These are phyloP conservation scores for Corniculantispora saksenae DNA, from an alignment of 2,329 filamentous ascomycete species.

Conservation along the genomic window DNA sequence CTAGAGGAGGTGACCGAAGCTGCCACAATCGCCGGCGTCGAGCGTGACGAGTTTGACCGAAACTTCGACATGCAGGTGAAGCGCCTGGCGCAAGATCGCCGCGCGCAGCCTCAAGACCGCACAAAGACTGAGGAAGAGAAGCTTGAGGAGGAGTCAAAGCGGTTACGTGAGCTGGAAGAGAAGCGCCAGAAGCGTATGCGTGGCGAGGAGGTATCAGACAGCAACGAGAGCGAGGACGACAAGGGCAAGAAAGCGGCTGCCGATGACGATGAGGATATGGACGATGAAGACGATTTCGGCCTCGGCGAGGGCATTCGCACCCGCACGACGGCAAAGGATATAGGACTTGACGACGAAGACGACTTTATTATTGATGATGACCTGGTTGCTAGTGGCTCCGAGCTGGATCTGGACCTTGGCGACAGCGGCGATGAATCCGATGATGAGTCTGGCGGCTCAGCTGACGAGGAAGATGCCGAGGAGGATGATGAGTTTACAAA, in stretches of 20 bases:
- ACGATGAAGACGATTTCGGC: conserved; percentile 59
- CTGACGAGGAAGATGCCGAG: conserved; percentile 37
- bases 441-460: conserved; percentile 46
- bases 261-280: conserved; percentile 41
- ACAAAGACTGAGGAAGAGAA: conserved; percentile 91
- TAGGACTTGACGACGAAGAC: conserved; percentile 89
- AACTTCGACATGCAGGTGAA: conserved; percentile 85
- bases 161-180: conserved; percentile 78
- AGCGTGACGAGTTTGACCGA: conserved; percentile 72
- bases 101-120: conserved; percentile 80
- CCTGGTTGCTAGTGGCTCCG: conserved; percentile 78
- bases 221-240: conserved; percentile 56
- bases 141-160: conserved; percentile 72
- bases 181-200: conserved; percentile 84
- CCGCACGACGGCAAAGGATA: conserved; percentile 57
- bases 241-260: conserved; percentile 39
- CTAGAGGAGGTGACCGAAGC: conserved; percentile 27
- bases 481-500: conserved; percentile 73
- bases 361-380: conserved; percentile 91
- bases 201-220: conserved; percentile 71
- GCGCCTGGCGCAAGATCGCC: conserved; percentile 79
- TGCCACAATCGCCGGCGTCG: conserved; percentile 51
- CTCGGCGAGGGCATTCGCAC: conserved; percentile 60
- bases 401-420: conserved; percentile 61
- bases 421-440: conserved; percentile 56